Conservation (phyloP, 2,329 filamentous ascomycete species). For the Fusarium albidum region DNA sequence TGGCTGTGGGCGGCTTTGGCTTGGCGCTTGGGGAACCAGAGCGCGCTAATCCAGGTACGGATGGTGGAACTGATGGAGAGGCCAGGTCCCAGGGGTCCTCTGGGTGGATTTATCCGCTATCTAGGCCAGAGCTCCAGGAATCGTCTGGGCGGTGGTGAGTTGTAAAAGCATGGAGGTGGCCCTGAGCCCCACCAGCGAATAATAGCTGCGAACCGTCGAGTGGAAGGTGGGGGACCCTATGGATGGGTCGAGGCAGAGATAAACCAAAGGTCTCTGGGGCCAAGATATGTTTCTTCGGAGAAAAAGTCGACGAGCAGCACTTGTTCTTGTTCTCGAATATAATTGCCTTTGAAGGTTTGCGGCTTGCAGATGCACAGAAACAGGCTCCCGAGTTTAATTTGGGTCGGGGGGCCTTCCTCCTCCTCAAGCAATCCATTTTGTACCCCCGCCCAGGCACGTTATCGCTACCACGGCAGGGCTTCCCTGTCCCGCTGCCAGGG, state of each 20-base stretch:
- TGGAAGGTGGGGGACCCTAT: too few species aligned
- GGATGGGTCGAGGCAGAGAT: too few species aligned
- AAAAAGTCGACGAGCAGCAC: too few species aligned
- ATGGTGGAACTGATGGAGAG: conserved; percentile 20
- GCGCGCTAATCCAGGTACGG: conserved; percentile 27
- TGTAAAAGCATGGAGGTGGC: too few species aligned
- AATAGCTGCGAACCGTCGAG: too few species aligned
- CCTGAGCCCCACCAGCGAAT: too few species aligned
- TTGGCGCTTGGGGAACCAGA: conserved; percentile 20
- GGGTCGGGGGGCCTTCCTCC: conserved; percentile 6
- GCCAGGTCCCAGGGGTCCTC: conserved; percentile 28
- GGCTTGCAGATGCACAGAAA: conserved; percentile 15
- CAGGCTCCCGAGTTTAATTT: conserved; percentile 32
- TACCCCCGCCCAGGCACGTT: conserved; percentile 17
- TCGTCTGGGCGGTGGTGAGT: too few species aligned
- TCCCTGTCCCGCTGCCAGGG: conserved; percentile 22
- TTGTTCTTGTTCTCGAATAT: neutral
- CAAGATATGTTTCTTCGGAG: too few species aligned
- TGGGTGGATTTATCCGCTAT: conserved; percentile 9
- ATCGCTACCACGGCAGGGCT: conserved; percentile 25
- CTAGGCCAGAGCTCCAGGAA: neutral
- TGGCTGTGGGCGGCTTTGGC: conserved; percentile 33
- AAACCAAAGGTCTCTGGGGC: too few species aligned
- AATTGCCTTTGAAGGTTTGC: conserved; percentile 9
- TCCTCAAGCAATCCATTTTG: neutral